Evolutionary conservation across 1,139 yeast species (phyloP), one percentile per base, ranked within the genome.

Genomic region (Zygotorulaspora mrakii): DNA sequence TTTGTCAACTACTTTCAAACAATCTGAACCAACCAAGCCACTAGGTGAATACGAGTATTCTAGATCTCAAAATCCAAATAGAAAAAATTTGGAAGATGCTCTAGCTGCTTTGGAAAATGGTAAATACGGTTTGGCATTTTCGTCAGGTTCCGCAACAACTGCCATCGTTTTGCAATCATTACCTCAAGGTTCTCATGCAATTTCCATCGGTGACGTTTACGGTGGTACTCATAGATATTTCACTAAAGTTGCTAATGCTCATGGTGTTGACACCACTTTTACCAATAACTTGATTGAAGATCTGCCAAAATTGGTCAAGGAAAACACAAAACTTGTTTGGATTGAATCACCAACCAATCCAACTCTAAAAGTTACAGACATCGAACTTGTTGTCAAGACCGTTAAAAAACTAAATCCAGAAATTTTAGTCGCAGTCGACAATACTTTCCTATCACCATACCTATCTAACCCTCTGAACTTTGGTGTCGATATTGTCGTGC

Each of bases 171-270:
- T 85, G 53, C 94, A 85, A 66, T 74, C 84, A 30, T 70, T 86
- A 55, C 82, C 87, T 33, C 73, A 76, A 50, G 82, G 82, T 42
- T 72, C 85, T 39, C 94, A 85, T 58, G 82, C 83, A 37, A 72
- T 86, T 40, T 79, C 91, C 39, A 80, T 86, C 56, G 91, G 87
- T 54, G 96, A 87, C 58, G 94, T 87, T 35, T 87, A 87, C 66
- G 95, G 95, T 49, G 95, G 96, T 58, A 86, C 95, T 46, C 94
- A 86, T 70, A 75, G 95, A 65, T 86, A 85, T 68, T 85, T 86
- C 73, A 82, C 95, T 61, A 76, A 82, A 65, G 95, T 86, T 37
- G 95, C 91, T 46, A 71, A 71, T 61, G 76, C 86, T 40, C 94
- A 85, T 60, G 91, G 91, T 42, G 84, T 85, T 39, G 73, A 70